These are phyloP conservation scores for Puccinia polysora DNA, from an alignment of 1,284 basidiomycete species.

Conservation along the genomic window DNA sequence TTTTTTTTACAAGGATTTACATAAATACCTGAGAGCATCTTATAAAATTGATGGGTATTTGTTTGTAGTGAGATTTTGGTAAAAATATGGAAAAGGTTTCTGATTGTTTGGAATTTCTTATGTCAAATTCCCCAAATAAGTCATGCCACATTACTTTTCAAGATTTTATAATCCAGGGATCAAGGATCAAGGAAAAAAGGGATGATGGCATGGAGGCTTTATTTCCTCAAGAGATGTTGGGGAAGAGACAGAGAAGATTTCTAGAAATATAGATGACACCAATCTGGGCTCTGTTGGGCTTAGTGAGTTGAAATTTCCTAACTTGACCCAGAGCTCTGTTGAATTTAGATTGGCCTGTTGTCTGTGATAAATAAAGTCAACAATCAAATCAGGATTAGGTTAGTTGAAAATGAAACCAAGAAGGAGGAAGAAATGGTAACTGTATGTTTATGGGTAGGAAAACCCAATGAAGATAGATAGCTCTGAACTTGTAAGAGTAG, in stretches of 20 bases:
- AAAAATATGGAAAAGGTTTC: neutral
- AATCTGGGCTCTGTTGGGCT: conserved; percentile 29
- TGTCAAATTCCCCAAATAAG: conserved; percentile 20
- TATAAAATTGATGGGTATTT: conserved; percentile 10
- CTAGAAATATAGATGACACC: neutral
- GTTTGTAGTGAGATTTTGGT: neutral
- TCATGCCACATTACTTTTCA: conserved; percentile 40
- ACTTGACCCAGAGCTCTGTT: conserved; percentile 29
- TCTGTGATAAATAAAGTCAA: neutral
- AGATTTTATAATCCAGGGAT: too few species aligned
- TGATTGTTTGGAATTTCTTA: conserved; percentile 11
- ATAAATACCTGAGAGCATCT: conserved; percentile 7
- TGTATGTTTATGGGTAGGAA: conserved; percentile 20
- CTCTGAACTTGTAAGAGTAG: neutral
- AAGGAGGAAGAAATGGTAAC: neutral
- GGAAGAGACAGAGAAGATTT: neutral
- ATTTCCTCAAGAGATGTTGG: neutral
- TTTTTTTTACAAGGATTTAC: neutral
- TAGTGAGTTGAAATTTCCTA: conserved; percentile 33
- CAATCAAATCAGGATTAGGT: neutral
- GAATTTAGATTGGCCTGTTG: conserved; percentile 27
- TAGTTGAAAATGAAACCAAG: neutral
- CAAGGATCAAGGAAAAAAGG: too few species aligned
- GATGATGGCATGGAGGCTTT: too few species aligned
- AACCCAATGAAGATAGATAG: conserved; percentile 28